These are phyloP conservation scores for Lycium ferocissimum DNA, from an alignment of 257 asterid species.

Conservation along the genomic window DNA sequence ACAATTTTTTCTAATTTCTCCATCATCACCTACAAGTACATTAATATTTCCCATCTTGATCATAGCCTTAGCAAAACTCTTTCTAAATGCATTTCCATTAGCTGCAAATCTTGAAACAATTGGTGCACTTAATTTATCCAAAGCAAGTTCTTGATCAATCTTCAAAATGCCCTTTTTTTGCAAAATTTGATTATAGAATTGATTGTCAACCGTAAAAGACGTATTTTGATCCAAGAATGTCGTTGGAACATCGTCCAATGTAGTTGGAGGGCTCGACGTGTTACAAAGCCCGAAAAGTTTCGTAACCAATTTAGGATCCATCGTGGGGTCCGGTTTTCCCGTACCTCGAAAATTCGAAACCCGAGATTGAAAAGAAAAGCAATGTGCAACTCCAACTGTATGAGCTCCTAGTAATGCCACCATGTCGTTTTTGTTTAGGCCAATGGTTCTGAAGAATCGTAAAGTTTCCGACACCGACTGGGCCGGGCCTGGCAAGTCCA, in stretches of 20 bases:
- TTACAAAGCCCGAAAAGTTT: constrained; percentile 49
- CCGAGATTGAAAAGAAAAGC: constrained; percentile 61
- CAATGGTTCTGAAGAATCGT: constrained; percentile 44
- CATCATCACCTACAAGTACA: constrained; percentile 41
- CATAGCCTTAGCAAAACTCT: constrained; percentile 39
- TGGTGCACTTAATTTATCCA: constrained; percentile 50
- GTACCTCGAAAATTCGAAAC: constrained; percentile 52
- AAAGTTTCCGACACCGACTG: constrained; percentile 41
- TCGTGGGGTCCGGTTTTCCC: constrained; percentile 3
- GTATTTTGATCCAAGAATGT: constrained; percentile 75
- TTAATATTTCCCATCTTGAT: constrained; percentile 42
- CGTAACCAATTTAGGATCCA: constrained; percentile 61
- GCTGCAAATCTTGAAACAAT: constrained; percentile 40
- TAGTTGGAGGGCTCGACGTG: constrained; percentile 46
- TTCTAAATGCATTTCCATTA: constrained; percentile 19
- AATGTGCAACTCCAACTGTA: constrained; percentile 76
- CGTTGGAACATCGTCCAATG: constrained; percentile 33
- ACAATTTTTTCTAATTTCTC: constrained; percentile 50
- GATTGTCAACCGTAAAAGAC: constrained; percentile 61
- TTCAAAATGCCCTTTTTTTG: constrained; percentile 61
- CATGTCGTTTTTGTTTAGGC: constrained; percentile 65
- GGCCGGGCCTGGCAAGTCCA: constrained; percentile 63
- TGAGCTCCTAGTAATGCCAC: constrained; percentile 79
- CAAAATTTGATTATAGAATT: constrained; percentile 60
- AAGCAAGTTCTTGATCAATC: constrained; percentile 70